A percentile compares a stretch with the other conserved stretches of the same genome.
phyloP scores from a whole-genome alignment of 257 asterid species.

The Datura wrightii region DNA sequence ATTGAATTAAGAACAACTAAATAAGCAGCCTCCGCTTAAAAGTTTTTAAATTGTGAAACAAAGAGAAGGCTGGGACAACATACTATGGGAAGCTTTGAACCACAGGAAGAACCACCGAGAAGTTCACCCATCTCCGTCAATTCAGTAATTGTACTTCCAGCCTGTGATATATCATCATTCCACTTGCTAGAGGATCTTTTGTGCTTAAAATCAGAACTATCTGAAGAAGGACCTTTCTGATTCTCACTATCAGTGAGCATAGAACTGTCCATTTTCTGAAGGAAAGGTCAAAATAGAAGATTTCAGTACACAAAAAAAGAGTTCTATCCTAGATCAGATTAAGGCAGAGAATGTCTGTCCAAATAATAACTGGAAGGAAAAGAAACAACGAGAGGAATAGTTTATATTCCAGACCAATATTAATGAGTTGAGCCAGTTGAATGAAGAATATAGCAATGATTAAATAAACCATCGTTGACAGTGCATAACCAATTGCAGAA shows the following conservation, averaged over 20 bases:
- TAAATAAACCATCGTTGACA: conserved; percentile 10
- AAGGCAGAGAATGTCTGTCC: conserved; percentile 11
- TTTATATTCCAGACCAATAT: not conserved
- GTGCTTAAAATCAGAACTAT: conserved; percentile 54
- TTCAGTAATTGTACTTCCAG: conserved; percentile 84
- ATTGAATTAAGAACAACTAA: conserved; percentile 20
- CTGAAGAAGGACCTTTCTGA: conserved; percentile 57
- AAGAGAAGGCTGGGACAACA: conserved; percentile 55
- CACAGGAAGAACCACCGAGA: conserved; percentile 73
- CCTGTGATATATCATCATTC: conserved; percentile 88
- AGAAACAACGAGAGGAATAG: not conserved
- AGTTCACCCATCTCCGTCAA: conserved; percentile 80
- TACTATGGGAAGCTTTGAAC: conserved; percentile 72
- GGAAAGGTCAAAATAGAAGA: conserved; percentile 44
- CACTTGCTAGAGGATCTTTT: conserved; percentile 78
- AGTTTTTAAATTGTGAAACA: not conserved
- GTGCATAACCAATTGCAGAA: conserved; percentile 16
- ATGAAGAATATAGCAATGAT: conserved; percentile 4
- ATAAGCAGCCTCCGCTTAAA: conserved; percentile 21
- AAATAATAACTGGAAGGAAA: conserved; percentile 24
- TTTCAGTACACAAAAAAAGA: conserved; percentile 16
- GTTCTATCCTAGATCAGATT: conserved; percentile 1
- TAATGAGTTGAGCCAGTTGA: not conserved
- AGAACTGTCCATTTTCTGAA: conserved; percentile 80
- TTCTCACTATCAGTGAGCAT: conserved; percentile 63